These are phyloP conservation scores for Toxoplasma gondii DNA, from an alignment of 169 alveolate species.

Conservation along the genomic window DNA sequence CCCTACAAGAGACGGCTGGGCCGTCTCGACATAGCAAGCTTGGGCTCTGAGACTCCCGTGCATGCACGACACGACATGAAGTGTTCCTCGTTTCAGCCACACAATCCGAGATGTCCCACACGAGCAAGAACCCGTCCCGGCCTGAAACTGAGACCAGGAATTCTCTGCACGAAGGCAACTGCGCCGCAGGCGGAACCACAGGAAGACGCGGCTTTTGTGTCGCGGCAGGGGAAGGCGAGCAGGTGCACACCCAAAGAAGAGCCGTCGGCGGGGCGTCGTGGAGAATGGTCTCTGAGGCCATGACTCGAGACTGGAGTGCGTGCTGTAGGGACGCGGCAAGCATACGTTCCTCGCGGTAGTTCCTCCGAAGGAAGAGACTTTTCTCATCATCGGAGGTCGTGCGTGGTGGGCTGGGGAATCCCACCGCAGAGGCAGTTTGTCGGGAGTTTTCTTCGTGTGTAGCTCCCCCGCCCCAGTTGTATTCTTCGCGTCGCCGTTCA, in stretches of 20 bases:
- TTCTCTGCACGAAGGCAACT: background rate
- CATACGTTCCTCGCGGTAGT: background rate
- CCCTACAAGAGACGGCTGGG: background rate
- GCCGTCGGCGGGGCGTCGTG: slow-evolving; percentile 19
- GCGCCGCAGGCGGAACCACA: background rate
- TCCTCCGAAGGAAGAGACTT: background rate
- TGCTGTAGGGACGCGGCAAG: background rate
- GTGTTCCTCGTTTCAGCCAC: background rate
- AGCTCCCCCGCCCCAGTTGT: background rate
- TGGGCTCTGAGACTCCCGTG: background rate
- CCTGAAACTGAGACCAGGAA: background rate
- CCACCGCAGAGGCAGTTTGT: background rate
- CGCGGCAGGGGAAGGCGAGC: background rate
- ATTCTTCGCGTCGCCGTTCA: background rate
- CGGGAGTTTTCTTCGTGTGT: background rate
- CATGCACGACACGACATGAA: background rate
- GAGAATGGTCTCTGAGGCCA: background rate
- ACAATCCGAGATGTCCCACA: background rate
- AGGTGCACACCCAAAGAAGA: background rate
- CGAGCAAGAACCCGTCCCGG: background rate
- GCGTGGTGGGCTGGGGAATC: background rate
- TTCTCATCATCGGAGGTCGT: background rate
- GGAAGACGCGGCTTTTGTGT: background rate
- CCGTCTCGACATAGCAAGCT: background rate
- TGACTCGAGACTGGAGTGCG: background rate